Evolutionary conservation across 257 asterid genomes (phyloP).

Genomic region (Solanum arcanum): DNA sequence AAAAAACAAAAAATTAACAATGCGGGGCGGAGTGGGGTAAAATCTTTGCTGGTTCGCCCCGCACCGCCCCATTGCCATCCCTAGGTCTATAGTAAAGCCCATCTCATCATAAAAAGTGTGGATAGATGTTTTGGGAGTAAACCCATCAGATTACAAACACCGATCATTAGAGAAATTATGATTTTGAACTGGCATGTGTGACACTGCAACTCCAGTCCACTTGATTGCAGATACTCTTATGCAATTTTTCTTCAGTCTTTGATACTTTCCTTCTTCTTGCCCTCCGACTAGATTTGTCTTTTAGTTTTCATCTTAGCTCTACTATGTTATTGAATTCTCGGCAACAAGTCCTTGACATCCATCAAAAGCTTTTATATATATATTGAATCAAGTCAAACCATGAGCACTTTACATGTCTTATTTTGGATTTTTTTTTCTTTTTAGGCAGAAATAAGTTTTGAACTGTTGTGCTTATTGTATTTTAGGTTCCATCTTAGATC

Average conservation of each 20-base stretch:
- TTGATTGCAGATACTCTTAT: neutral
- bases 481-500: neutral
- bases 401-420: neutral
- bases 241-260: neutral
- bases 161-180: neutral
- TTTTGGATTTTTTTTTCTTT: neutral
- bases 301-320: neutral
- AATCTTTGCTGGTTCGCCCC: too few relatives aligned
- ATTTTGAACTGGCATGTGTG: neutral
- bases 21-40: too few relatives aligned
- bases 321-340: neutral
- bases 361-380: neutral
- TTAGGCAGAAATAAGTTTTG: neutral
- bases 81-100: neutral
- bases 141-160: neutral
- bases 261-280: neutral
- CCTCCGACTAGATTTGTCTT: neutral
- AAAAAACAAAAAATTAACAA: too few relatives aligned
- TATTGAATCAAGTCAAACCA: neutral
- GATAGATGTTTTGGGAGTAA: neutral
- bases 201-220: neutral
- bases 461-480: neutral
- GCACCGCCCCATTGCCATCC: too few relatives aligned
- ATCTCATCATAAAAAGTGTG: neutral
- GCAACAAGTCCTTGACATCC: neutral